Evolutionary conservation across 2,329 filamentous ascomycete species (phyloP).

Genomic region (Penicillium sp.): DNA sequence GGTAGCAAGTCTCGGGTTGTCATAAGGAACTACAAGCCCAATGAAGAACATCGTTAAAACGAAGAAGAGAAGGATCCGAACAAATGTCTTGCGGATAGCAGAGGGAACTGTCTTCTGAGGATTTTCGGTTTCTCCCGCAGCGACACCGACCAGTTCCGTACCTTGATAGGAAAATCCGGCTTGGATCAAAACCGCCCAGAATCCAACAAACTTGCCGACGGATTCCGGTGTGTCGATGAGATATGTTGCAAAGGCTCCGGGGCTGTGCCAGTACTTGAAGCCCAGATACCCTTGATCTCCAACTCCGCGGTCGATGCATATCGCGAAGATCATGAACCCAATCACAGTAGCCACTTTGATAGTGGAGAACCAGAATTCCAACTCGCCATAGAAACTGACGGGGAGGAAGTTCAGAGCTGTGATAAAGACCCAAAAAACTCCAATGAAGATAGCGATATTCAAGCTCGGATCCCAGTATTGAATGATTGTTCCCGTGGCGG

Average conservation of each 20-base stretch:
- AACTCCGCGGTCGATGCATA: constrained; percentile 72
- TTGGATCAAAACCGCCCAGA: constrained; percentile 52
- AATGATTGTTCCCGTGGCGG: constrained; percentile 70
- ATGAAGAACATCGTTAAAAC: constrained; percentile 59
- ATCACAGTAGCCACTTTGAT: constrained; percentile 75
- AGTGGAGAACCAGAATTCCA: constrained; percentile 76
- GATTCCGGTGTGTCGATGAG: constrained; percentile 57
- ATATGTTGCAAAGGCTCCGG: constrained; percentile 67
- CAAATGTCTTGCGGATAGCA: constrained; percentile 73
- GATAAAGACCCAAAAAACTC: constrained; percentile 71
- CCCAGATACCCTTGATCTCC: constrained; percentile 72
- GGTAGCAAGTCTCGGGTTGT: constrained; percentile 52
- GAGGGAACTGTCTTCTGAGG: constrained; percentile 70
- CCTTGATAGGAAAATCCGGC: constrained; percentile 52
- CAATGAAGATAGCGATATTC: constrained; percentile 70
- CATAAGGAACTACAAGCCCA: constrained; percentile 69
- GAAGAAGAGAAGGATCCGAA: constrained; percentile 66
- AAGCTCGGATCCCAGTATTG: constrained; percentile 69
- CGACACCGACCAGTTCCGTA: constrained; percentile 72
- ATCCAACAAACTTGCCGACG: constrained; percentile 65
- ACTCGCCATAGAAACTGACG: constrained; percentile 71
- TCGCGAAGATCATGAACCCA: constrained; percentile 75
- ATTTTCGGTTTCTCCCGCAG: constrained; percentile 72
- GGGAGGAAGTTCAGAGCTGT: constrained; percentile 70
- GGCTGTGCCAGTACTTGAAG: constrained; percentile 70